Conservation (phyloP, 2,329 filamentous ascomycete genomes). For the Gaeumannomyces tritici region DNA sequence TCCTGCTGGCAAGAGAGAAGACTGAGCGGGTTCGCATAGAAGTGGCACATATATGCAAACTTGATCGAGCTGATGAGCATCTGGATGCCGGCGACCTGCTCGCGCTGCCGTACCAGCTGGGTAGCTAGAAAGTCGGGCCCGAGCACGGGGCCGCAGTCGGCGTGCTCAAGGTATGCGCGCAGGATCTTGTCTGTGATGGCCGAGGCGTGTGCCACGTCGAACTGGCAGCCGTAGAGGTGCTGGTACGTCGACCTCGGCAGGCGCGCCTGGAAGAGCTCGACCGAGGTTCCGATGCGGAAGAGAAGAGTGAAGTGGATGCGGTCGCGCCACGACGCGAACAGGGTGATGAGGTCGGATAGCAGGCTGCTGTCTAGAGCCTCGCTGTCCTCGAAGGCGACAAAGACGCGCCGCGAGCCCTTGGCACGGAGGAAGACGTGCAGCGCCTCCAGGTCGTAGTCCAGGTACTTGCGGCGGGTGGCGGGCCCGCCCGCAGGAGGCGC, state of each 20-base stretch:
- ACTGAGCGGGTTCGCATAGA: slow-evolving; percentile 68
- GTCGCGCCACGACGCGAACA: slow-evolving; percentile 60
- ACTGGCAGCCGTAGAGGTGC: slow-evolving; percentile 59
- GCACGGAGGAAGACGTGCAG: slow-evolving; percentile 46
- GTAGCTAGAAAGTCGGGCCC: slow-evolving; percentile 53
- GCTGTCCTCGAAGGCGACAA: slow-evolving; percentile 70
- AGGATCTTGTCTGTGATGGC: slow-evolving; percentile 67
- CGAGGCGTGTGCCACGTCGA: slow-evolving; percentile 66
- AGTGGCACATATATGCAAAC: slow-evolving; percentile 82
- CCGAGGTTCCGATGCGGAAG: slow-evolving; percentile 73
- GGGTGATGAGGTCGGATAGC: slow-evolving; percentile 60
- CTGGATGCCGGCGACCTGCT: slow-evolving; percentile 69
- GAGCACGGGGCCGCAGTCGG: slow-evolving; percentile 47
- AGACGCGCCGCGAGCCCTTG: slow-evolving; percentile 46
- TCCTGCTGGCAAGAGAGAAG: slow-evolving; percentile 38
- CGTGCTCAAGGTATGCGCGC: slow-evolving; percentile 50
- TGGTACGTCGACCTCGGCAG: slow-evolving; percentile 60
- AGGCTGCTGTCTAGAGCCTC: slow-evolving; percentile 69
- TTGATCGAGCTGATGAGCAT: slow-evolving; percentile 62
- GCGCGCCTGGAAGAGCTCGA: slow-evolving; percentile 69
- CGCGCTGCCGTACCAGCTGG: slow-evolving; percentile 62
- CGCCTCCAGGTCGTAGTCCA: slow-evolving; percentile 72
- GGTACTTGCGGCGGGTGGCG: slow-evolving; percentile 42
- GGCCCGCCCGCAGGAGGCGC: background rate
- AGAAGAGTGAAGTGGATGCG: slow-evolving; percentile 69